Conservation (phyloP, 257 asterid species). For the Echium plantagineum region DNA sequence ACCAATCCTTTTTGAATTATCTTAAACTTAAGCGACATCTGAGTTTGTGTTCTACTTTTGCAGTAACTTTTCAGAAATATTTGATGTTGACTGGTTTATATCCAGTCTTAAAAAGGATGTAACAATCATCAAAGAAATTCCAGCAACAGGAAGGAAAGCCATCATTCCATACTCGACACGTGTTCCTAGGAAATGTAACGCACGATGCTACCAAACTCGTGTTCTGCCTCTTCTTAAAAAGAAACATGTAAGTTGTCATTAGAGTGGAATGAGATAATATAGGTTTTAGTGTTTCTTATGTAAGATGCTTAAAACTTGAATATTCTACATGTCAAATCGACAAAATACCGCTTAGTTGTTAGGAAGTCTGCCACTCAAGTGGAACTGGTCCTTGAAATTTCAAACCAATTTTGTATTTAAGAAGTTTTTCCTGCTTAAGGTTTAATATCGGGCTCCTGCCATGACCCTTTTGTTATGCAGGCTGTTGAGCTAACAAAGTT, state of each 20-base stretch:
- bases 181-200: conserved; percentile 60
- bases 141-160: conserved; percentile 30
- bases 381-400: too few relatives aligned
- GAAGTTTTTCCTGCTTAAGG: not conserved
- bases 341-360: too few relatives aligned
- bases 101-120: conserved; percentile 39
- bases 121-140: conserved; percentile 39
- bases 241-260: conserved; percentile 36
- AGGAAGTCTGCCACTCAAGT: too few relatives aligned
- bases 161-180: conserved; percentile 29
- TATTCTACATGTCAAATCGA: not conserved
- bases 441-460: not conserved
- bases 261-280: not conserved
- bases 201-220: conserved; percentile 46
- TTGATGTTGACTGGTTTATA: conserved; percentile 48
- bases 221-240: conserved; percentile 44
- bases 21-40: not conserved
- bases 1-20: not conserved
- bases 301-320: not conserved
- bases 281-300: conserved; percentile 9
- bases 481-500: conserved; percentile 62
- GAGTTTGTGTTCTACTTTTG: conserved; percentile 11
- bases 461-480: conserved; percentile 23
- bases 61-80: conserved; percentile 77
- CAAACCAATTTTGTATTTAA: not conserved